These are phyloP conservation scores for Dothideomycetes sp. DNA, from an alignment of 2,329 filamentous ascomycete species.

Conservation along the genomic window DNA sequence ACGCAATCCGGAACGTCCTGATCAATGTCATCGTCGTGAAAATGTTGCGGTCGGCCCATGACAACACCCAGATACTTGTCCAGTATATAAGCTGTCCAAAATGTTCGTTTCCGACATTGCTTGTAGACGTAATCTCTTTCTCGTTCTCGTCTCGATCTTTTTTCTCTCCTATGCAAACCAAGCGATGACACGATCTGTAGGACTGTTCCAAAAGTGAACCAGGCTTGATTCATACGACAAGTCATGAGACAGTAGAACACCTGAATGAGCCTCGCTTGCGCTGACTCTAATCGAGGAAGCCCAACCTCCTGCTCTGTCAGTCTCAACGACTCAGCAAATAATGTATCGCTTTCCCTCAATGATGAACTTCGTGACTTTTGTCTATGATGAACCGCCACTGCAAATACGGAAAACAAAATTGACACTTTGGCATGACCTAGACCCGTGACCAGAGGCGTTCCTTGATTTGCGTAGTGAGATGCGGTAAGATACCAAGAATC, in stretches of 20 bases:
- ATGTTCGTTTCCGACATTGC: constrained; percentile 49
- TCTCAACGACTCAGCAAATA: not conserved
- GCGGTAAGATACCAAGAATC: constrained; percentile 33
- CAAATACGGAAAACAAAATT: constrained; percentile 1
- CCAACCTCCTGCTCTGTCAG: constrained; percentile 13
- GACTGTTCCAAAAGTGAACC: constrained; percentile 25
- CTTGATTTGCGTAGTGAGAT: not conserved
- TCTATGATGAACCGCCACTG: not conserved
- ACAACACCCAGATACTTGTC: constrained; percentile 57
- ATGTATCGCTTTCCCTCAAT: not conserved
- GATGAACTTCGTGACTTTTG: not conserved
- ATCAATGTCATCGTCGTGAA: constrained; percentile 56
- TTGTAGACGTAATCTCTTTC: constrained; percentile 36
- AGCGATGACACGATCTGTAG: constrained; percentile 17
- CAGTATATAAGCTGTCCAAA: constrained; percentile 55
- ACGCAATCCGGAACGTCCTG: constrained; percentile 48
- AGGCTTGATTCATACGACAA: constrained; percentile 24
- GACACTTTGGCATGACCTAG: constrained; percentile 8
- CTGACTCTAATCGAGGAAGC: constrained; percentile 13
- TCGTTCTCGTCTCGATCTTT: not conserved
- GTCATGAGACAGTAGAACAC: constrained; percentile 17
- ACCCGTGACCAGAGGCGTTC: not conserved
- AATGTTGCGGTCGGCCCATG: constrained; percentile 50
- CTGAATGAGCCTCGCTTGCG: constrained; percentile 17
- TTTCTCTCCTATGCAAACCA: constrained; percentile 14